Conservation (phyloP, 345 rosid genomes). For the Arabis alpina region DNA sequence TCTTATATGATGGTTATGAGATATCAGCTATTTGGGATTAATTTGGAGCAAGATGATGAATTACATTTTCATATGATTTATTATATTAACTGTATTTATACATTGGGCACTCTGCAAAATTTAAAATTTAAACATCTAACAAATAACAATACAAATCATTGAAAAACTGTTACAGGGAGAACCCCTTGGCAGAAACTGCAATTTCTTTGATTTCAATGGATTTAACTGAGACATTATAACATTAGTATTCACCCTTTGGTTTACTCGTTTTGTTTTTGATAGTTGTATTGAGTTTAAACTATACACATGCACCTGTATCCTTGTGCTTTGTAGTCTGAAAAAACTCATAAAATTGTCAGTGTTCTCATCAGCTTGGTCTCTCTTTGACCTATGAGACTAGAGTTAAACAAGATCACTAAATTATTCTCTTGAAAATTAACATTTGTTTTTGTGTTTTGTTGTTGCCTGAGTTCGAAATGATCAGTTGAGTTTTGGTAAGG, state of each 20-base stretch:
- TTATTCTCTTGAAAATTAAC: not conserved
- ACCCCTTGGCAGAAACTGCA: conserved; percentile 62
- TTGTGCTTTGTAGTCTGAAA: conserved; percentile 40
- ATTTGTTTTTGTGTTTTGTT: no score
- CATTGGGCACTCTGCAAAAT: no score
- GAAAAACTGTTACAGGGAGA: conserved; percentile 42
- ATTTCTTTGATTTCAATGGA: conserved; percentile 40
- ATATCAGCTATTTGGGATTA: no score
- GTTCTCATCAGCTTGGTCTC: conserved; percentile 34
- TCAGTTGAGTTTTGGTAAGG: no score
- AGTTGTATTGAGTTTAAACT: conserved; percentile 31
- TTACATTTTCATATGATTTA: no score
- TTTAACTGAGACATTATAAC: conserved; percentile 48
- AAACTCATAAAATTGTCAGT: conserved; percentile 19
- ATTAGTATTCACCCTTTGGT: not conserved
- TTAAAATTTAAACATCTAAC: no score
- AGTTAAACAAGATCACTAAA: conserved; percentile 35
- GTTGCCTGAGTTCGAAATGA: no score
- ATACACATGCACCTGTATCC: conserved; percentile 28
- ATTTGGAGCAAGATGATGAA: no score
- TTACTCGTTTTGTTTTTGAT: not conserved
- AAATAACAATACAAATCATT: no score
- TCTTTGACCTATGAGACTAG: not conserved
- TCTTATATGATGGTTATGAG: no score
- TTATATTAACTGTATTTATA: no score